Evolutionary conservation across 306 rosid genomes (phyloP), one percentile per base, ranked within the genome.

Genomic region (Fragaria iinumae): DNA sequence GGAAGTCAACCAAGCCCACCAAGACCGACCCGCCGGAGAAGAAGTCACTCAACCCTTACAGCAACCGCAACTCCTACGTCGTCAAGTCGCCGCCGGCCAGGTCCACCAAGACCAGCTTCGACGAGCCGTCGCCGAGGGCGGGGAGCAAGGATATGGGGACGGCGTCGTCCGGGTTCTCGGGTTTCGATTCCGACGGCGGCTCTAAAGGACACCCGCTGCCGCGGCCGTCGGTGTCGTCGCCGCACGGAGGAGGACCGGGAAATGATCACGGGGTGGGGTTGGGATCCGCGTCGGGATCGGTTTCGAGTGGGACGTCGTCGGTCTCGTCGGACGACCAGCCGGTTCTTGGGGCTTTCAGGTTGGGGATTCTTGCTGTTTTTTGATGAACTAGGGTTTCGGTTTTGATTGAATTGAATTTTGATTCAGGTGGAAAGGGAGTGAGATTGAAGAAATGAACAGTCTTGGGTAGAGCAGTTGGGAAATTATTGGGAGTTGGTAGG

Each of bases 301-400:
- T 85, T 55, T 95, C 98, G 3, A 92, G 96, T 85, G 80, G 83
- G 11, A 95, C 91, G 73, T 95, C 98, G 18, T 87, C 93, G 44
- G 87, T 47, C 84, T 90, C 44, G 32, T 91, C 74, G 6, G 97
- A 92, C 11, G 97, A 92, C 38, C 92, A 87, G 48, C 88, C 73
- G 34, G 67, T 85, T 4, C 76, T 81, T 17, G 75, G 45, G 82
- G 34, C 41, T 75, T 56, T 44, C 86, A 95, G 97, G 96, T 59
- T 25, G 18, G 66, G 45, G 36, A 49, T 29, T 50, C 67, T 72
- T 9, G 39, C 23, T 69, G 5, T 8, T 65, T 59, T 59, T 47
- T 75, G 20, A 43, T 43, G 53, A 48, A 48, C 3, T 43, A 43
- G 47, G 47, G 47, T 43, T 43, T 69, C 29, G 64, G 29, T 55